phyloP scores from a whole-genome alignment of 1,139 yeast genomes.

The Suhomyces guaymorum region DNA sequence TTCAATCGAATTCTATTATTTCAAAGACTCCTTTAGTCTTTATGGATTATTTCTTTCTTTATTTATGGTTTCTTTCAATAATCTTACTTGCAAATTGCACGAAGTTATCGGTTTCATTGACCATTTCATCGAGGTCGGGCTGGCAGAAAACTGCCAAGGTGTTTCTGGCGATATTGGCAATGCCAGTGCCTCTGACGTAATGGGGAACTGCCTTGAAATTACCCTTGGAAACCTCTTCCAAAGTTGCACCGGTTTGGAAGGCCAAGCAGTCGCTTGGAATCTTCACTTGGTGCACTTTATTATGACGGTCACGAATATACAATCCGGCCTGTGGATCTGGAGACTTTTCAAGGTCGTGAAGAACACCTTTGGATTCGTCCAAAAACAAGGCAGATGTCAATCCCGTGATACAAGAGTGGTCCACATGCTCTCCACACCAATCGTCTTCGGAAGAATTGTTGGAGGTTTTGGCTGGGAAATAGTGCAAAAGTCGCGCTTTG shows the following conservation, averaged over 20 bases:
- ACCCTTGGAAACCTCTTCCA: slow-evolving; percentile 52
- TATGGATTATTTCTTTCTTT: no score
- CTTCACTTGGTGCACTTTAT: slow-evolving; percentile 49
- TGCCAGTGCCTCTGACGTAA: slow-evolving; percentile 48
- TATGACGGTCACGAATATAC: slow-evolving; percentile 51
- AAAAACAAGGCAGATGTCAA: slow-evolving; percentile 57
- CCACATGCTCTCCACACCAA: slow-evolving; percentile 71
- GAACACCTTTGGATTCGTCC: slow-evolving; percentile 35
- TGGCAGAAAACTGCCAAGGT: slow-evolving; percentile 68
- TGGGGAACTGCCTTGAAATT: slow-evolving; percentile 64
- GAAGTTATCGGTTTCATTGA: slow-evolving; percentile 47
- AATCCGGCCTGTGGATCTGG: slow-evolving; percentile 56
- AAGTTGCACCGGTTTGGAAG: slow-evolving; percentile 65
- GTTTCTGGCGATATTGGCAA: slow-evolving; percentile 47
- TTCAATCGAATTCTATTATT: no score
- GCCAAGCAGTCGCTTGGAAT: slow-evolving; percentile 60
- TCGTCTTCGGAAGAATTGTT: slow-evolving; percentile 26
- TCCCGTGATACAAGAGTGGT: slow-evolving; percentile 65
- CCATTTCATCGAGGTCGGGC: slow-evolving; percentile 54
- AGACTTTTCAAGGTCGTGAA: slow-evolving; percentile 24
- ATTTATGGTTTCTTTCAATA: slow-evolving; percentile 31
- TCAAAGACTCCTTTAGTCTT: no score
- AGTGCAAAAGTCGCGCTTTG: slow-evolving; percentile 61
- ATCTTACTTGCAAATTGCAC: slow-evolving; percentile 50
- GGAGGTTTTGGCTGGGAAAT: slow-evolving; percentile 34